Evolutionary conservation across 108 stramenopile species (phyloP).

Genomic region (Asterionellopsis glacialis): DNA sequence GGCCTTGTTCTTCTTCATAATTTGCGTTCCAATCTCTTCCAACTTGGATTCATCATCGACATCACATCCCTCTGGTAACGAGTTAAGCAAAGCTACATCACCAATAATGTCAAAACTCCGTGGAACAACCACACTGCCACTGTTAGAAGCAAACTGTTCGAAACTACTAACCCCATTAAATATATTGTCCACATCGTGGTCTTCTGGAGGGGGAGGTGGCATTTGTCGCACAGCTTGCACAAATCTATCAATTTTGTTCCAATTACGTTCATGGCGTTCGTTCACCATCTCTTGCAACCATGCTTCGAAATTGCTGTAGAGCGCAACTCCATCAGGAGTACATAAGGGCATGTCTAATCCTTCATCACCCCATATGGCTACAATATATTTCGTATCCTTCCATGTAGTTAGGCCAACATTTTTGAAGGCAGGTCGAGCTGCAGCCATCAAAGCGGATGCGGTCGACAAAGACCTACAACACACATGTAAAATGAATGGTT

Average conservation of each 20-base stretch:
- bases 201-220: constrained; percentile 16
- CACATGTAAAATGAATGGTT: constrained; percentile 89
- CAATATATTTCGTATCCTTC: constrained; percentile 64
- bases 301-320: constrained; percentile 11
- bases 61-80: constrained; percentile 35
- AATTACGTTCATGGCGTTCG: constrained; percentile 79
- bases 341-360: constrained; percentile 86
- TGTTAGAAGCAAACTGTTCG: constrained; percentile 5
- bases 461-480: constrained; percentile 67
- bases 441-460: constrained; percentile 64
- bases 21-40: constrained; percentile 45
- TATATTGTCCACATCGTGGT: constrained; percentile 19
- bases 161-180: constrained; percentile 9
- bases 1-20: constrained; percentile 71
- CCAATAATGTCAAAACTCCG: constrained; percentile 72
- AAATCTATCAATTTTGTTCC: constrained; percentile 82
- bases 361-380: constrained; percentile 89
- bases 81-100: constrained; percentile 75
- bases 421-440: constrained; percentile 81
- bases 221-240: constrained; percentile 47
- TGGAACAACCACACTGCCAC: constrained; percentile 30
- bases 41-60: constrained; percentile 29
- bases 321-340: constrained; percentile 11
- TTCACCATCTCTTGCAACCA: constrained; percentile 78
- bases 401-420: constrained; percentile 85